phyloP scores from a whole-genome alignment of 805 yeast species.

The Yarrowia porcina region DNA sequence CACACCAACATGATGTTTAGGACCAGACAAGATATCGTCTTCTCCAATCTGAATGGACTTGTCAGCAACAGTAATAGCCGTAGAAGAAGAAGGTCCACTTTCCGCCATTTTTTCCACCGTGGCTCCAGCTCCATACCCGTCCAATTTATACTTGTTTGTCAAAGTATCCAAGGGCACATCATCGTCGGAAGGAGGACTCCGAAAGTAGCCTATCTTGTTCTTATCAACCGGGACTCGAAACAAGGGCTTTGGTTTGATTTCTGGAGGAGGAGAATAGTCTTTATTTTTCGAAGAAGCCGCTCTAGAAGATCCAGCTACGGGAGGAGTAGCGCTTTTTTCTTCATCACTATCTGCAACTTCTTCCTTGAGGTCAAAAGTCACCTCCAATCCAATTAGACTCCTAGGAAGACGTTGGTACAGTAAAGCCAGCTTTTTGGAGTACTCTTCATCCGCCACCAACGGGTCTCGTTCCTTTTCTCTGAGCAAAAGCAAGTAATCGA shows the following conservation, averaged over 20 bases:
- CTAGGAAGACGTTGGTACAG: background rate
- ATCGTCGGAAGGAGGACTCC: background rate
- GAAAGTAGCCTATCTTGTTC: background rate
- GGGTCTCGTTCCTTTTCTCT: background rate
- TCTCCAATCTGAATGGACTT: background rate
- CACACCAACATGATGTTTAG: background rate
- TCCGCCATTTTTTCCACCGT: background rate
- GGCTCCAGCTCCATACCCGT: background rate
- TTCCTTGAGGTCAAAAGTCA: background rate
- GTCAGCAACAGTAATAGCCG: background rate
- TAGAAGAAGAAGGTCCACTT: background rate
- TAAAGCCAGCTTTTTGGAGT: background rate
- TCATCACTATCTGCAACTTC: background rate
- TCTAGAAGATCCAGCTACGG: too few species aligned
- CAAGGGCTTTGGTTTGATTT: background rate
- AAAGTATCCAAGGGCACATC: background rate
- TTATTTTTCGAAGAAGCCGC: too few species aligned
- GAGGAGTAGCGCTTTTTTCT: too few species aligned
- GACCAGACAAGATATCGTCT: background rate
- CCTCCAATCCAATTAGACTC: conserved; percentile 1
- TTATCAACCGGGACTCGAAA: background rate
- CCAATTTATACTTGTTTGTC: background rate
- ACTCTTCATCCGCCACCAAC: background rate
- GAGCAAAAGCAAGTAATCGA: background rate
- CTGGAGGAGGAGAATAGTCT: too few species aligned